Conservation (phyloP, 805 yeast genomes). For the Starmerella stellata region DNA sequence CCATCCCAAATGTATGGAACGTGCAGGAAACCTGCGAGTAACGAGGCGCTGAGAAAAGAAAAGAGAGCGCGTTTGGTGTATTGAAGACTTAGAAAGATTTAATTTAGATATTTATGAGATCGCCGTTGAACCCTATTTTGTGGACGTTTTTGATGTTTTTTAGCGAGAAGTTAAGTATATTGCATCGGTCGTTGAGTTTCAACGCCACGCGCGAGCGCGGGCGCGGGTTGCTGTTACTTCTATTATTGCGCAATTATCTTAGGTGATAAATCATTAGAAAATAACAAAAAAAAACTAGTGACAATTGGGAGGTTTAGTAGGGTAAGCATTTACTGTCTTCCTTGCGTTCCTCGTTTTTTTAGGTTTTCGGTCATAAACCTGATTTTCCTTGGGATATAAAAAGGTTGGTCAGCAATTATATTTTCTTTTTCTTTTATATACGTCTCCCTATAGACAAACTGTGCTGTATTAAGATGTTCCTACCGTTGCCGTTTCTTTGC, state of each 20-base stretch:
- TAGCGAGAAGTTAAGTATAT: too few species aligned
- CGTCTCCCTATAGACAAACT: conserved; percentile 20
- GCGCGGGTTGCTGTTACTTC: not conserved
- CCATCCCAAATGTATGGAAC: too few species aligned
- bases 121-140: too few species aligned
- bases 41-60: too few species aligned
- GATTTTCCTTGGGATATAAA: not conserved
- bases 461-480: conserved; percentile 7
- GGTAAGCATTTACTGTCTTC: not conserved
- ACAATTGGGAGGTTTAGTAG: not conserved
- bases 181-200: too few species aligned
- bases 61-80: too few species aligned
- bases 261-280: not conserved
- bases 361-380: not conserved
- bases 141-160: too few species aligned
- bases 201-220: not conserved
- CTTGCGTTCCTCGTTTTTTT: not conserved
- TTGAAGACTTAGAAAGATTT: too few species aligned
- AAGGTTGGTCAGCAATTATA: not conserved
- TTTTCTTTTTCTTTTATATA: conserved; percentile 1
- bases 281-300: not conserved
- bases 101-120: too few species aligned
- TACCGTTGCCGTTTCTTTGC: not conserved
- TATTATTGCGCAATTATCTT: not conserved
- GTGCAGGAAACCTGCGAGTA: too few species aligned